Conservation (phyloP, 345 rosid species). For the Garcia nutans region DNA sequence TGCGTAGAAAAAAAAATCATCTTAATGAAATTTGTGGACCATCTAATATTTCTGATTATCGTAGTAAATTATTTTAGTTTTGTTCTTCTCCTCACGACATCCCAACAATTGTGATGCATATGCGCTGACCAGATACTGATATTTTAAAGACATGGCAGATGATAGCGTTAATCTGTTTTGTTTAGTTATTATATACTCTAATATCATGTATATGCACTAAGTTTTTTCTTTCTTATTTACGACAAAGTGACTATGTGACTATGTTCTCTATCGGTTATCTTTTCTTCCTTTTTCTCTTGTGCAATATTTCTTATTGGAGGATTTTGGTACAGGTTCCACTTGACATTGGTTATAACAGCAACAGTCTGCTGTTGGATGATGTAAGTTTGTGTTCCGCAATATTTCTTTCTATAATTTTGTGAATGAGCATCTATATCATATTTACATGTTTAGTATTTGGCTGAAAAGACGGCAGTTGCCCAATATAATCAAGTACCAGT, state of each 20-base stretch:
- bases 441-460: neutral
- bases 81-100: neutral
- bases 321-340: constrained; percentile 59
- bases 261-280: neutral
- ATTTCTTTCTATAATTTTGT: neutral
- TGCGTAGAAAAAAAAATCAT: neutral
- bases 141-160: neutral
- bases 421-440: neutral
- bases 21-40: neutral
- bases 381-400: constrained; percentile 38
- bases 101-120: neutral
- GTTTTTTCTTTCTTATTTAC: neutral
- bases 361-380: constrained; percentile 98
- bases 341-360: constrained; percentile 89
- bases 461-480: neutral
- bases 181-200: neutral
- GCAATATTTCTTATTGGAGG: neutral
- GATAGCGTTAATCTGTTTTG: neutral
- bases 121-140: no score
- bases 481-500: neutral
- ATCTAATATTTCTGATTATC: neutral
- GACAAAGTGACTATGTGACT: neutral
- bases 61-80: neutral
- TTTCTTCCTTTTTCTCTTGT: neutral
- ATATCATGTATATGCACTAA: neutral